A percentile compares a stretch with the other conserved stretches of the same genome.
Evolutionary conservation across 768 basidiomycete species (phyloP).

Genomic region (Suillus hirtellus): DNA sequence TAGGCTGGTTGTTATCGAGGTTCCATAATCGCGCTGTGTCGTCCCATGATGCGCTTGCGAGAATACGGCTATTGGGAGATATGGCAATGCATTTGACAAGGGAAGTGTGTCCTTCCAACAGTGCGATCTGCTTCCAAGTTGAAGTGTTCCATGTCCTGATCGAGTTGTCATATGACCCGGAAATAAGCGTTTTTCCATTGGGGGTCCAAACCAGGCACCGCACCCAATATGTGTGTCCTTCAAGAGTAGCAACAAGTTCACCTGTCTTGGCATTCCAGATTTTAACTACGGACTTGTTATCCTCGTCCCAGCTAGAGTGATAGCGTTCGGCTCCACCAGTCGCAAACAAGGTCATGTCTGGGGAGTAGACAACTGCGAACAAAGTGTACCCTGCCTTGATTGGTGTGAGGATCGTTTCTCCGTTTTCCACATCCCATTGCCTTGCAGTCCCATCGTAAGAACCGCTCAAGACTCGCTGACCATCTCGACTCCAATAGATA

Average conservation of each 20-base stretch:
- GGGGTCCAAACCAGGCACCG: not conserved
- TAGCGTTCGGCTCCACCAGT: not conserved
- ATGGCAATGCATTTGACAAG: not conserved
- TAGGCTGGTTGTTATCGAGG: not conserved
- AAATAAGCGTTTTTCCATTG: not conserved
- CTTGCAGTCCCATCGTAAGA: not conserved
- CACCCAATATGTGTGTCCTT: not conserved
- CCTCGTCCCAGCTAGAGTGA: too few species aligned
- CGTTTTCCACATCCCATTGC: not conserved
- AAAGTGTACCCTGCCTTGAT: not conserved
- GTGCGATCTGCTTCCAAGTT: not conserved
- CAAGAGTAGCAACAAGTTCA: not conserved
- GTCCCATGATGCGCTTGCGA: not conserved
- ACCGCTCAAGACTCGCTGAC: not conserved
- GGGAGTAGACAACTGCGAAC: not conserved
- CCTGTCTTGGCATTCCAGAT: not conserved
- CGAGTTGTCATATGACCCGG: accelerated
- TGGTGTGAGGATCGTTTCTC: not conserved
- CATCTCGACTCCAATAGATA: not conserved
- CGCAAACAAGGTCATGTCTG: not conserved
- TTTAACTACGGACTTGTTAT: not conserved
- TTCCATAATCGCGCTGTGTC: not conserved
- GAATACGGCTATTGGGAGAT: not conserved
- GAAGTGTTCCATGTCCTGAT: not conserved
- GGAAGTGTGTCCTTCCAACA: not conserved